These are phyloP conservation scores for Diatrype stigma DNA, from an alignment of 2,329 filamentous ascomycete species.

Conservation along the genomic window DNA sequence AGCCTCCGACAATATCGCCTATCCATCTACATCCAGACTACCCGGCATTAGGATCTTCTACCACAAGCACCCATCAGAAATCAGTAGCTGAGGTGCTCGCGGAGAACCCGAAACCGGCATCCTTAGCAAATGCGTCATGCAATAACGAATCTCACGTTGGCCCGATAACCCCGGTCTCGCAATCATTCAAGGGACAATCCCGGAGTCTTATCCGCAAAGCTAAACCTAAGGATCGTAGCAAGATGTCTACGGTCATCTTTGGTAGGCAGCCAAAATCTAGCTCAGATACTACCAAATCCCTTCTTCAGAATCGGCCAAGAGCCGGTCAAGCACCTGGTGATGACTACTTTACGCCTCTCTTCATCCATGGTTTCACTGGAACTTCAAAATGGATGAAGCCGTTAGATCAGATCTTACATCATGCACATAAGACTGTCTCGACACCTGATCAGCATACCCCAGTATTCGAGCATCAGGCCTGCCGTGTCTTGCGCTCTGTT, in stretches of 20 bases:
- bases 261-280: constrained; percentile 57
- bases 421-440: constrained; percentile 84
- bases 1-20: not conserved
- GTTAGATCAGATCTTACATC: constrained; percentile 68
- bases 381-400: constrained; percentile 57
- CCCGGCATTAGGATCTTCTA: constrained; percentile 22
- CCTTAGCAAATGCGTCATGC: constrained; percentile 2
- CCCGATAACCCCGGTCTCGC: constrained; percentile 26
- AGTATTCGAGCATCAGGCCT: constrained; percentile 82
- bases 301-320: constrained; percentile 38
- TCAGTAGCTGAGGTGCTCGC: constrained; percentile 28
- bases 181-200: constrained; percentile 20
- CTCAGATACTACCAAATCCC: constrained; percentile 39
- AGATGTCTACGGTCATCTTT: constrained; percentile 73
- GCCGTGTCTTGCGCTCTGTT: constrained; percentile 77
- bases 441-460: constrained; percentile 81
- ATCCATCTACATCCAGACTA: constrained; percentile 1
- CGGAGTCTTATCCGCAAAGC: constrained; percentile 40
- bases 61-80: constrained; percentile 25
- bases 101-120: constrained; percentile 12
- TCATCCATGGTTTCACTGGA: constrained; percentile 54
- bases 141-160: constrained; percentile 16
- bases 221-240: constrained; percentile 58
- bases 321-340: constrained; percentile 45
- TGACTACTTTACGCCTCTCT: constrained; percentile 62